Percentiles rank a stretch among this genome's conserved stretches.
Evolutionary conservation across 805 yeast species (phyloP).

Genomic region (Kodamaea restingae): DNA sequence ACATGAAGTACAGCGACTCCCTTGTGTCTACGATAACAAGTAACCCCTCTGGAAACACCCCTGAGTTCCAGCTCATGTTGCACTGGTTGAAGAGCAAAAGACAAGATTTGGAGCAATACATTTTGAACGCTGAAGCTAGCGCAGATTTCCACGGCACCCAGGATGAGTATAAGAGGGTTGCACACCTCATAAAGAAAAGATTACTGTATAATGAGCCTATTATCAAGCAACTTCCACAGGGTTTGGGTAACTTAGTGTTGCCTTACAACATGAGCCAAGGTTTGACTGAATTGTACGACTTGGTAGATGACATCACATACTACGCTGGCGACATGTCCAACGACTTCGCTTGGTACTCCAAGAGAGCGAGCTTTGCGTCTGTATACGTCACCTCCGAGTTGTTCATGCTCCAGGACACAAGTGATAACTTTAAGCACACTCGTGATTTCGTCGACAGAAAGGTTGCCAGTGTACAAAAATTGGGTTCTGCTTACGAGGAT

Average conservation of each 20-base stretch:
- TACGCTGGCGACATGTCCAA: slow-evolving; percentile 74
- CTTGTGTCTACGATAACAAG: slow-evolving; percentile 40
- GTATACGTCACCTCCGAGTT: slow-evolving; percentile 74
- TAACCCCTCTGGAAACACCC: slow-evolving; percentile 38
- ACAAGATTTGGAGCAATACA: slow-evolving; percentile 28
- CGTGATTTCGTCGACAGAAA: slow-evolving; percentile 59
- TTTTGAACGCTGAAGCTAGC: slow-evolving; percentile 21
- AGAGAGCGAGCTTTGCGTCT: slow-evolving; percentile 65
- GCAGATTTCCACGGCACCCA: slow-evolving; percentile 21
- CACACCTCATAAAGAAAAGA: slow-evolving; percentile 45
- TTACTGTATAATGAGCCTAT: slow-evolving; percentile 50
- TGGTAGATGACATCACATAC: slow-evolving; percentile 80
- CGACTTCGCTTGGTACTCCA: slow-evolving; percentile 92
- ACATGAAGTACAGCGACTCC: slow-evolving; percentile 50
- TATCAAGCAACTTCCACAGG: slow-evolving; percentile 40
- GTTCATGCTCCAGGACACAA: slow-evolving; percentile 73
- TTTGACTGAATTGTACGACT: slow-evolving; percentile 62
- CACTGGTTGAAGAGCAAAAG: slow-evolving; percentile 45
- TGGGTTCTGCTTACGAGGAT: slow-evolving; percentile 60
- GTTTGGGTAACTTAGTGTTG: slow-evolving; percentile 56
- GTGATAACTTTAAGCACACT: slow-evolving; percentile 54
- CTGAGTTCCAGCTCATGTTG: slow-evolving; percentile 55
- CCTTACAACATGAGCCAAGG: slow-evolving; percentile 61
- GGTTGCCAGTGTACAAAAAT: slow-evolving; percentile 46
- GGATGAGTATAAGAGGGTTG: slow-evolving; percentile 41